phyloP scores from a whole-genome alignment of 805 yeast genomes.

The Kluyveromyces wickerhamii region DNA sequence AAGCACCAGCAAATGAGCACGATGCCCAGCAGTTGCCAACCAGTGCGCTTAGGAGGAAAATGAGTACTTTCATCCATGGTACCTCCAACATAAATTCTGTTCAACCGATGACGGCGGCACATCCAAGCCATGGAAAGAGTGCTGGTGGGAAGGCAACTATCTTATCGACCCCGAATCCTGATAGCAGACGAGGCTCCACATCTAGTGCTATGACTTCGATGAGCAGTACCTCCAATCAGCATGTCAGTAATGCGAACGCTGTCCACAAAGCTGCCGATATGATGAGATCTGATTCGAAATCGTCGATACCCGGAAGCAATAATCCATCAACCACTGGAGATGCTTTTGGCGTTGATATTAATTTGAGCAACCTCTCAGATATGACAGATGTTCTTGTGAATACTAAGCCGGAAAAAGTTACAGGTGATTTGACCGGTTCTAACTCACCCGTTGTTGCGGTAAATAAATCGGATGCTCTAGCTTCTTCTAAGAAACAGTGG shows the following conservation, averaged over 20 bases:
- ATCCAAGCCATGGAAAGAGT: neutral
- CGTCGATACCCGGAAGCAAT: no score
- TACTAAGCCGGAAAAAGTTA: constrained; percentile 5
- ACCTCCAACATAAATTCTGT: neutral
- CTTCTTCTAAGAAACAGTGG: constrained; percentile 31
- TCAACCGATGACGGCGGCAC: neutral
- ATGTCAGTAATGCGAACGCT: neutral
- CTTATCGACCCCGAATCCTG: constrained; percentile 2
- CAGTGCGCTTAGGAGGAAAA: constrained; percentile 10
- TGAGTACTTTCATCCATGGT: constrained; percentile 20
- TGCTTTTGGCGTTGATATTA: constrained; percentile 18
- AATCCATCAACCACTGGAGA: neutral
- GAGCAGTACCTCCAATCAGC: constrained; percentile 1
- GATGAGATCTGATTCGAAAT: neutral
- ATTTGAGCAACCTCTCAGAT: constrained; percentile 23
- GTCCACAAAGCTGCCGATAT: neutral
- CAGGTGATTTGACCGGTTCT: constrained; percentile 1
- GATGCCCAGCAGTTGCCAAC: constrained; percentile 1
- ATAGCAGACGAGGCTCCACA: constrained; percentile 13
- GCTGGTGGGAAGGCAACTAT: neutral
- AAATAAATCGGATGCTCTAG: neutral
- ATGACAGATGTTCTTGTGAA: constrained; percentile 12
- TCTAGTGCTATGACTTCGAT: constrained; percentile 8
- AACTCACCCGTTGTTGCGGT: neutral
- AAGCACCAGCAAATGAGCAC: neutral